Conservation (phyloP, 2,329 filamentous ascomycete species). For the Aphanoascus verrucosus region DNA sequence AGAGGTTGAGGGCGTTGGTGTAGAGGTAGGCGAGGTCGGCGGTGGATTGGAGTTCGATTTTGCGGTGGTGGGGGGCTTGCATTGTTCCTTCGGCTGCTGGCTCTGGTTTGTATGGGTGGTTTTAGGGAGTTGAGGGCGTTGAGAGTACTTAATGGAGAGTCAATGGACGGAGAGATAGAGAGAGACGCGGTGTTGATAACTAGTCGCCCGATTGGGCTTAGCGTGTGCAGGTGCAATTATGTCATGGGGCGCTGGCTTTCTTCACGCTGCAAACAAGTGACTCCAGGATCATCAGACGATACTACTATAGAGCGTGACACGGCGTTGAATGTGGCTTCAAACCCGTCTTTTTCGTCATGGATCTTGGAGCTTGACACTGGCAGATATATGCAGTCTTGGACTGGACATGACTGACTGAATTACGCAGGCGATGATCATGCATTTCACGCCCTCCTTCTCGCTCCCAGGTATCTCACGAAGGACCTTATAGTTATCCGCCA, state of each 20-base stretch:
- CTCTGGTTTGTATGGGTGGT: neutral
- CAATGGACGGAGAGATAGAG: neutral
- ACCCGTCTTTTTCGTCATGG: neutral
- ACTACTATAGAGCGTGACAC: too few species aligned
- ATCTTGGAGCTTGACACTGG: too few species aligned
- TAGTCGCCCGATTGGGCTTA: neutral
- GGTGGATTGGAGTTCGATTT: constrained; percentile 42
- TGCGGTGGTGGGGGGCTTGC: constrained; percentile 35
- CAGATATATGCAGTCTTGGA: neutral
- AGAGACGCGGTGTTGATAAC: neutral
- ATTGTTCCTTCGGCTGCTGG: constrained; percentile 13
- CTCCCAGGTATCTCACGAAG: neutral
- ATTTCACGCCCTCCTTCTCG: neutral
- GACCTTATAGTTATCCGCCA: neutral
- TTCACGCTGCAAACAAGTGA: neutral
- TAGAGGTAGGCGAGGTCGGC: constrained; percentile 41
- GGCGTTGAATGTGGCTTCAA: neutral
- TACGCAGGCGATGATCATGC: too few species aligned
- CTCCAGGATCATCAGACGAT: too few species aligned
- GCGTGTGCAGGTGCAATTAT: neutral
- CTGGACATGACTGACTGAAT: neutral
- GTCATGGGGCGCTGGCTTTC: neutral
- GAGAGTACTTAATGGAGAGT: neutral
- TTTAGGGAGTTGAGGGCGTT: too few species aligned
- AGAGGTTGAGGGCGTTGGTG: constrained; percentile 35